Conservation (phyloP, 2,329 filamentous ascomycete species). For the Metarhizium humberi region DNA sequence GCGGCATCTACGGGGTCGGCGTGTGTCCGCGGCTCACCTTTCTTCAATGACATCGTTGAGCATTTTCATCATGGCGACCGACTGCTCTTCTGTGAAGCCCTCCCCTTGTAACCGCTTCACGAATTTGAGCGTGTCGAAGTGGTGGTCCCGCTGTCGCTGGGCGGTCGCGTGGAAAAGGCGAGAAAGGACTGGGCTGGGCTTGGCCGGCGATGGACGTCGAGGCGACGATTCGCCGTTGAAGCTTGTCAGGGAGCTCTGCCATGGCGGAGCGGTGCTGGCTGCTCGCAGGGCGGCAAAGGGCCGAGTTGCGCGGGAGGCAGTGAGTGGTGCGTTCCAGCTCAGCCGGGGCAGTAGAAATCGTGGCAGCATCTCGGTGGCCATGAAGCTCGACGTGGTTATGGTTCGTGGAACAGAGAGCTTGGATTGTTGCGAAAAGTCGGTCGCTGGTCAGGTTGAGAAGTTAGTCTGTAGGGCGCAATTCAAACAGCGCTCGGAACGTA, state of each 20-base stretch:
- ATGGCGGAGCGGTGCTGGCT: constrained; percentile 6
- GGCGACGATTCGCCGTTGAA: background rate
- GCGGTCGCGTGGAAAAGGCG: constrained; percentile 59
- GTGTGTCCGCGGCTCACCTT: constrained; percentile 40
- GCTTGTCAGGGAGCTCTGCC: background rate
- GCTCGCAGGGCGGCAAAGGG: constrained; percentile 11
- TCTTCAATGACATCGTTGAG: constrained; percentile 96
- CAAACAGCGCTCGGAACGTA: background rate
- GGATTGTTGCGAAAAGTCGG: background rate
- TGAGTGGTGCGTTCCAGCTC: constrained; percentile 36
- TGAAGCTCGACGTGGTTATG: constrained; percentile 18
- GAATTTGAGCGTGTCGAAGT: constrained; percentile 97
- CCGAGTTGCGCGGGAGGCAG: constrained; percentile 14
- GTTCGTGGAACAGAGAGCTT: background rate
- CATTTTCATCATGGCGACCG: constrained; percentile 97
- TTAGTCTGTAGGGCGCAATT: background rate
- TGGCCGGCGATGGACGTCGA: constrained; percentile 2
- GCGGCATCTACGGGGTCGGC: background rate
- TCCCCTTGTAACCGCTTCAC: constrained; percentile 83
- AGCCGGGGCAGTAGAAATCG: constrained; percentile 45
- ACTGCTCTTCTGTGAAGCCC: constrained; percentile 91
- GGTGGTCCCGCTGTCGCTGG: constrained; percentile 62
- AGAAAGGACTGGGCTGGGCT: constrained; percentile 15
- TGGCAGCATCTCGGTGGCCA: constrained; percentile 33
- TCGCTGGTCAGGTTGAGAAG: background rate